Conservation (phyloP, 805 yeast species). For the Wickerhamiella galacta region DNA sequence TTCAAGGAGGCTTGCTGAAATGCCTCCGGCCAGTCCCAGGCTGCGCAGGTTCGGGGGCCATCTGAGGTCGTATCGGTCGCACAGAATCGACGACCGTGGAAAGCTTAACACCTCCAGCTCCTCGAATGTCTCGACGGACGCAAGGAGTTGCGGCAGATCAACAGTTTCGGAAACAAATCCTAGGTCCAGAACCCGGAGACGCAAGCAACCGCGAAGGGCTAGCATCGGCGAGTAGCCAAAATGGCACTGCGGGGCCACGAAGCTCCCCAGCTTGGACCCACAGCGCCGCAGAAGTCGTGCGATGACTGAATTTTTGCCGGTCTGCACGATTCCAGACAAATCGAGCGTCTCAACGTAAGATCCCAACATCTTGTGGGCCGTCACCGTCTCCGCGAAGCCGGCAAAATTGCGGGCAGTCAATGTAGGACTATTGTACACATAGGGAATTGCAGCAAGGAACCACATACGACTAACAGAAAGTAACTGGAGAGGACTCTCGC, state of each 20-base stretch:
- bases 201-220: slow-evolving; percentile 56
- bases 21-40: slow-evolving; percentile 75
- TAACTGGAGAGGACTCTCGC: slow-evolving; percentile 25
- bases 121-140: slow-evolving; percentile 46
- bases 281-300: slow-evolving; percentile 72
- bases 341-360: slow-evolving; percentile 49
- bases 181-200: slow-evolving; percentile 51
- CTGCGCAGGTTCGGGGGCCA: slow-evolving; percentile 75
- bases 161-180: slow-evolving; percentile 83
- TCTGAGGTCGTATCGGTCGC: slow-evolving; percentile 31
- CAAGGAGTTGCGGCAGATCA: slow-evolving; percentile 62
- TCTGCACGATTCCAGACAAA: slow-evolving; percentile 63
- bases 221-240: slow-evolving; percentile 83
- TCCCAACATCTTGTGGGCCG: slow-evolving; percentile 31
- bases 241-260: slow-evolving; percentile 87
- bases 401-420: slow-evolving; percentile 53
- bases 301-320: slow-evolving; percentile 82
- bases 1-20: slow-evolving; percentile 61
- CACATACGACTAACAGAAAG: slow-evolving; percentile 46
- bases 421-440: slow-evolving; percentile 46
- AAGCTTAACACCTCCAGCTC: slow-evolving; percentile 61
- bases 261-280: slow-evolving; percentile 41
- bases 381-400: slow-evolving; percentile 52
- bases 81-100: slow-evolving; percentile 72
- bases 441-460: slow-evolving; percentile 43